These are phyloP conservation scores for Paramecium biaurelia DNA, from an alignment of 73 alveolate genomes.

Conservation along the genomic window DNA sequence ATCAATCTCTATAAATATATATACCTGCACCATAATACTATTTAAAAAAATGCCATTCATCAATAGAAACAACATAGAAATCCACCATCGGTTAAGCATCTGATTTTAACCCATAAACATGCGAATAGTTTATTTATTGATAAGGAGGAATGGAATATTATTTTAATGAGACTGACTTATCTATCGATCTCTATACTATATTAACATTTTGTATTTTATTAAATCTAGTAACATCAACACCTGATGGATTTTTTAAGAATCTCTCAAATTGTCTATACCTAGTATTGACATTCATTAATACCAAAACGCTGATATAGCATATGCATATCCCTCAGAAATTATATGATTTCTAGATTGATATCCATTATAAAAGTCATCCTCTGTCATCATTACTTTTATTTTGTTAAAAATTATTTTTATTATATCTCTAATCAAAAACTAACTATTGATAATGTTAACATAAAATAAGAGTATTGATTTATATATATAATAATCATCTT, in stretches of 20 bases:
- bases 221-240: background rate
- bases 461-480: too few species aligned
- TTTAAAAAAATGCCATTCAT: background rate
- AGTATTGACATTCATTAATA: background rate
- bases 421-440: background rate
- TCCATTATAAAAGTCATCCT: background rate
- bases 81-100: background rate
- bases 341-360: background rate
- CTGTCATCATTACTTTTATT: background rate
- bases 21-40: background rate
- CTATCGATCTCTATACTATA: background rate
- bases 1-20: background rate
- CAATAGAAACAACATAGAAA: background rate
- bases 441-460: too few species aligned
- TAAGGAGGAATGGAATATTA: background rate
- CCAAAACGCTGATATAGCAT: background rate
- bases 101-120: background rate
- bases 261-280: background rate
- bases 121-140: background rate
- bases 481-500: background rate
- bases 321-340: background rate
- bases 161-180: background rate
- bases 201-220: background rate
- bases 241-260: background rate
- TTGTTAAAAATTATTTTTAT: background rate